Evolutionary conservation across 371 early-diverging fungal genomes (phyloP), one percentile per base, ranked within the genome.

Genomic region (Mucor indicus): DNA sequence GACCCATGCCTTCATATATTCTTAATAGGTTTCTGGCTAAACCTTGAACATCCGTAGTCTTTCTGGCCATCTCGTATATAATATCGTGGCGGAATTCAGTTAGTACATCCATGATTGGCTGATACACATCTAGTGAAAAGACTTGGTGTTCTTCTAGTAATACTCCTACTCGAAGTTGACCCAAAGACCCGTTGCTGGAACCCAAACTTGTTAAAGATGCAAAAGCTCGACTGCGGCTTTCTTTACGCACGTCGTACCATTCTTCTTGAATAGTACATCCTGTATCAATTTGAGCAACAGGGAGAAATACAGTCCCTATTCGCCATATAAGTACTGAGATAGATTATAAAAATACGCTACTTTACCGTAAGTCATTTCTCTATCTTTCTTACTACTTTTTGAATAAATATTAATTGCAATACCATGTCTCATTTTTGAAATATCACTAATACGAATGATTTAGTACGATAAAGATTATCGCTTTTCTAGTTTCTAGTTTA

Each of bases 91-190:
- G 62, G 40, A 69, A 66, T 17, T 80, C 71, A 8, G 75, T 44
- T 15, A 86, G 25, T 2, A 46, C 55, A 41, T 60, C 45, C 29
- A 60, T 50, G 25, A 60, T 15, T 5, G 60, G 60, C 11, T 50
- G 47, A 38, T 60, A 60, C 4, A 37, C 19, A 1, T 46, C 46
- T 1, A 64, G 37, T 0, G 78, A 57, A 6, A 83, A 47, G 6
- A 86, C 77, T 4, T 80, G 46, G 19, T 77, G 68, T 42, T 85
- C 83, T 13, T 85, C 81, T 33, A 80, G 74, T 22, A 77, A 62
- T 17, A 81, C 31, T 47, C 79, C 73, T 4, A 86, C 54, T 12
- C 80, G 59, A 5, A 85, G 25, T 41, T 84, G 82, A n/a, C 82
- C 87, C 4, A 68, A 47, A 6, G 58, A 49, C 40, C 48, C 43